Evolutionary conservation across 2,329 filamentous ascomycete species (phyloP).

Genomic region (Xylariaceae sp.): DNA sequence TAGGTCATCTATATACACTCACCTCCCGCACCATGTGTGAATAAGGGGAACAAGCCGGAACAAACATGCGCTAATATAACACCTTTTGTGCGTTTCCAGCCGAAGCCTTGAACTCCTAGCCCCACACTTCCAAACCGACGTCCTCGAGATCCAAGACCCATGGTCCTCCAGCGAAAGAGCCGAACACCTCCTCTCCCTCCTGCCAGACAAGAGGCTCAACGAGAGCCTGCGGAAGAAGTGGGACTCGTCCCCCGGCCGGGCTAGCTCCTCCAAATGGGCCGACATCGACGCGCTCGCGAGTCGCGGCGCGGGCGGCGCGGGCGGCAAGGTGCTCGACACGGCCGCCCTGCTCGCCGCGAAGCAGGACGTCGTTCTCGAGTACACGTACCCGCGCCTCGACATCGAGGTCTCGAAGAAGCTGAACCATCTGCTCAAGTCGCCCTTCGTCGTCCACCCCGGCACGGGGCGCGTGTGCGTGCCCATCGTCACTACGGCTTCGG

Average conservation of each 20-base stretch:
- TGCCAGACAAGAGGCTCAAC: constrained; percentile 74
- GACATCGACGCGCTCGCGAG: constrained; percentile 87
- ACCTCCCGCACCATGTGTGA: neutral
- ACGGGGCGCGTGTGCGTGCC: constrained; percentile 94
- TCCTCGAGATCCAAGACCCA: constrained; percentile 80
- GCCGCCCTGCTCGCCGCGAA: constrained; percentile 78
- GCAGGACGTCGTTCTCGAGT: constrained; percentile 93
- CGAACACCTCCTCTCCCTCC: constrained; percentile 72
- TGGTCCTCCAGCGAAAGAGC: constrained; percentile 67
- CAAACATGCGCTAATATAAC: neutral
- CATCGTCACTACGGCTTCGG: too few relatives aligned
- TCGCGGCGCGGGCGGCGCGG: constrained; percentile 71
- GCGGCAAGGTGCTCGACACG: constrained; percentile 65
- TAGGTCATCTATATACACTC: constrained; percentile 34
- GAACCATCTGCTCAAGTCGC: constrained; percentile 95
- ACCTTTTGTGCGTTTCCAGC: too few relatives aligned
- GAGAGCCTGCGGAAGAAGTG: constrained; percentile 84
- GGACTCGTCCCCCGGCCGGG: constrained; percentile 73
- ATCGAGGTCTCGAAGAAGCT: constrained; percentile 96
- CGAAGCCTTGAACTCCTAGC: constrained; percentile 83
- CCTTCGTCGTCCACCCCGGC: constrained; percentile 92
- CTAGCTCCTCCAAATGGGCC: constrained; percentile 80
- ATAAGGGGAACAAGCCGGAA: too few relatives aligned
- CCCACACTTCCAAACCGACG: constrained; percentile 74
- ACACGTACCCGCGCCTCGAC: constrained; percentile 95